Percentiles rank a stretch among this genome's conserved stretches.
Evolutionary conservation across 345 rosid genomes (phyloP).

Genomic region (Zanthoxylum bungeanum): DNA sequence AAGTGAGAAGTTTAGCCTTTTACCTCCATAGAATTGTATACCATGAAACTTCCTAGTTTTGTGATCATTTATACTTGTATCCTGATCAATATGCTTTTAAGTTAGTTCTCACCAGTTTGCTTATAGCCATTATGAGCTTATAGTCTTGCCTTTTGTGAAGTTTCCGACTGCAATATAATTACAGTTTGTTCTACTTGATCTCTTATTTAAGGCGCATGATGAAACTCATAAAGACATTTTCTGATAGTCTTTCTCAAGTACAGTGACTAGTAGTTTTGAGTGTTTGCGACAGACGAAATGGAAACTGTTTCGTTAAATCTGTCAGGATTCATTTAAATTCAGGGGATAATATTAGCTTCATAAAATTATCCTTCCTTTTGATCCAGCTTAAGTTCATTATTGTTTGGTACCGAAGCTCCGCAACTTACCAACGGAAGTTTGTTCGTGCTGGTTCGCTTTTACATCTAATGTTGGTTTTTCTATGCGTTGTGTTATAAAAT

Average conservation of each 20-base stretch:
- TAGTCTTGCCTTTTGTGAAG: background rate
- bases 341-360: background rate
- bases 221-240: background rate
- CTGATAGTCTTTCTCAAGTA: background rate
- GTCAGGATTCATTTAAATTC: background rate
- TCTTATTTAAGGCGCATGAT: background rate
- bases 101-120: background rate
- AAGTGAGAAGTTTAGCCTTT: background rate
- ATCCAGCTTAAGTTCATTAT: background rate
- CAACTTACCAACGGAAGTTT: too few relatives aligned
- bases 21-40: background rate
- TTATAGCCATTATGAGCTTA: background rate
- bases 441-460: too few relatives aligned
- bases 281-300: background rate
- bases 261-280: background rate
- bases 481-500: too few relatives aligned
- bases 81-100: background rate
- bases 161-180: background rate
- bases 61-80: background rate
- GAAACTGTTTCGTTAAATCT: background rate
- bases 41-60: background rate
- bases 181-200: background rate
- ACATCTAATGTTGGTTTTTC: too few relatives aligned
- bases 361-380: background rate
- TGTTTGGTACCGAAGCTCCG: background rate